Evolutionary conservation across 2,329 filamentous ascomycete species (phyloP).

Genomic region (Endocalyx cinctus): DNA sequence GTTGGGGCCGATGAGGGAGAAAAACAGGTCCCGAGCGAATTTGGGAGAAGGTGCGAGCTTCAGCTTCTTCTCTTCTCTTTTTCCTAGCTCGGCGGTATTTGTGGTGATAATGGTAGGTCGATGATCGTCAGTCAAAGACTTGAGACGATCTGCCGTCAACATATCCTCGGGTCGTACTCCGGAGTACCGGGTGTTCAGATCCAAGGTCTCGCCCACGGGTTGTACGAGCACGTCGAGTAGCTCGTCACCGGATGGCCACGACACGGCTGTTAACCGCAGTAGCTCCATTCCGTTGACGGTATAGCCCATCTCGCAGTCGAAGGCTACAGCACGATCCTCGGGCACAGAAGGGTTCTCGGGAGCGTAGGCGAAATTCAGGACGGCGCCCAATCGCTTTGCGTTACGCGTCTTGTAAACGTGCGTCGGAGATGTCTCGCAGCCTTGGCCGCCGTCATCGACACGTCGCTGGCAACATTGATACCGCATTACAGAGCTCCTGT

Average conservation of each 20-base stretch:
- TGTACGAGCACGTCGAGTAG: conserved; percentile 82
- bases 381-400: conserved; percentile 67
- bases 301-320: conserved; percentile 98
- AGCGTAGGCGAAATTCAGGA: conserved; percentile 77
- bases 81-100: conserved; percentile 11
- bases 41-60: conserved; percentile 72
- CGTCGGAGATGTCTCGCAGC: conserved; percentile 65
- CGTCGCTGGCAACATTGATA: conserved; percentile 77
- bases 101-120: conserved; percentile 20
- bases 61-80: conserved; percentile 41
- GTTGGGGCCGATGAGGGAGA: conserved; percentile 65
- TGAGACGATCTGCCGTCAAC: conserved; percentile 59
- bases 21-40: conserved; percentile 71
- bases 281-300: conserved; percentile 85
- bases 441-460: conserved; percentile 59
- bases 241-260: conserved; percentile 73
- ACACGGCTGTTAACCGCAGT: conserved; percentile 80
- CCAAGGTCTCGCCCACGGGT: conserved; percentile 77
- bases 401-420: conserved; percentile 88
- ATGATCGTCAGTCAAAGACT: conserved; percentile 23
- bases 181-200: conserved; percentile 89
- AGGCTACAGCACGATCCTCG: conserved; percentile 63
- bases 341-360: conserved; percentile 56
- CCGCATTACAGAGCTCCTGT: conserved; percentile 54
- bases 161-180: conserved; percentile 79